Evolutionary conservation across 75 land plant species (phyloP).

Genomic region (Chamaecyparis obtusa): DNA sequence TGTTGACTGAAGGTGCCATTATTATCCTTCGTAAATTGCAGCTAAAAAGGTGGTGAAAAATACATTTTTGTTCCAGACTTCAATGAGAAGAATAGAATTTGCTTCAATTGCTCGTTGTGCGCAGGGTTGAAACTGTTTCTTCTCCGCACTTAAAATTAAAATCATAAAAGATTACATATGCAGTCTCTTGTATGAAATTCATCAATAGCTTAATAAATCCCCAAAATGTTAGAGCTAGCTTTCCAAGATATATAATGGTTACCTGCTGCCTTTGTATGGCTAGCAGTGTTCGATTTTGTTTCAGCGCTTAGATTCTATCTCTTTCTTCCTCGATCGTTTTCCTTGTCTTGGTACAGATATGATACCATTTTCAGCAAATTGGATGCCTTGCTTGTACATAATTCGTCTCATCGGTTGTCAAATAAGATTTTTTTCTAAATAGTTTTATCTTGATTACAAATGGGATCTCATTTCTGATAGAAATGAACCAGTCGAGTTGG

Average conservation of each 20-base stretch:
- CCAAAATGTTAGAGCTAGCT: constrained; percentile 81
- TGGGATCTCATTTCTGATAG: too few relatives aligned
- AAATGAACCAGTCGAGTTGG: too few relatives aligned
- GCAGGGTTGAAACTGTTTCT: constrained; percentile 50
- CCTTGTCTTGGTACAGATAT: constrained; percentile 87
- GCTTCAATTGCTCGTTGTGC: constrained; percentile 54
- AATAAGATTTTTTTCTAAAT: too few relatives aligned
- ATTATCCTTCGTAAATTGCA: neutral
- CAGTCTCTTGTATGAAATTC: constrained; percentile 75
- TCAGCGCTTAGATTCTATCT: too few relatives aligned
- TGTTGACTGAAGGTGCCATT: too few relatives aligned
- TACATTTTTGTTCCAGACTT: constrained; percentile 4
- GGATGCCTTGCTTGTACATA: constrained; percentile 85
- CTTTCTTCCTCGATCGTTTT: constrained; percentile 84
- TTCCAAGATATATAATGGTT: too few relatives aligned
- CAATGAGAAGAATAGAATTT: constrained; percentile 51
- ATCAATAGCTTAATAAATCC: constrained; percentile 86
- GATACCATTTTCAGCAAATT: constrained; percentile 50
- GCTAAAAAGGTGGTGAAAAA: neutral
- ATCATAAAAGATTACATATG: constrained; percentile 59
- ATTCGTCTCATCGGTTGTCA: constrained; percentile 33
- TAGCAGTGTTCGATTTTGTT: constrained; percentile 57
- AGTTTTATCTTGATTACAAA: too few relatives aligned
- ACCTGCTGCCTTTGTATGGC: too few relatives aligned
- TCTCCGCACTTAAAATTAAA: constrained; percentile 37